Percentiles rank a stretch among this genome's conserved stretches.
Conservation (phyloP, 164 flowering plant genomes). For the Stephania yunnanensis region DNA sequence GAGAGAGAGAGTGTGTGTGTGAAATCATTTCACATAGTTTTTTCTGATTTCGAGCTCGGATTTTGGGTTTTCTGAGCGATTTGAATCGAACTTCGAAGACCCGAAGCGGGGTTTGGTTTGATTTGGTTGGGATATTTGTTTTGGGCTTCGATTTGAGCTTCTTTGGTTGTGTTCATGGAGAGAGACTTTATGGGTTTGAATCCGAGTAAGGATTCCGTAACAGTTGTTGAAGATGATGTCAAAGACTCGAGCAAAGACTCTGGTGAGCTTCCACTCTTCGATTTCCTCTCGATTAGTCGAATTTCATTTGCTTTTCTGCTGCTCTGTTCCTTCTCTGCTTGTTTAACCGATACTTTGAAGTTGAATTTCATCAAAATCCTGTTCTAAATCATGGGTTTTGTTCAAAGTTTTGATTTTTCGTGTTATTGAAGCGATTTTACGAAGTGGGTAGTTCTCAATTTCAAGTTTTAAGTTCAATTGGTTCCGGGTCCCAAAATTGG, state of each 20-base stretch:
- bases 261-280: slow-evolving; percentile 18
- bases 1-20: too few species aligned
- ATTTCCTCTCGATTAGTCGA: background rate
- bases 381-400: background rate
- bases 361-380: background rate
- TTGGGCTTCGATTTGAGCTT: slow-evolving; percentile 5
- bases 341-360: background rate
- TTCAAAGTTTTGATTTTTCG: background rate
- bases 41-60: slow-evolving; percentile 3
- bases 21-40: background rate
- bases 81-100: background rate
- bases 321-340: background rate
- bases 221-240: slow-evolving; percentile 34
- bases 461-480: background rate
- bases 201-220: slow-evolving; percentile 20
- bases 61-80: background rate
- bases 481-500: background rate
- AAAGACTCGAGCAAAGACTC: slow-evolving; percentile 26
- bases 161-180: slow-evolving; percentile 32
- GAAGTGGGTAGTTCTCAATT: slow-evolving; percentile 1
- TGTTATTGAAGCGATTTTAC: background rate
- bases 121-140: background rate
- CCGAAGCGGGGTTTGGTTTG: background rate
- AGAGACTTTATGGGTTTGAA: slow-evolving; percentile 54
- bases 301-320: background rate